These are phyloP conservation scores for Zizania latifolia DNA, from an alignment of 176 grass and related monocot genomes.

Conservation along the genomic window DNA sequence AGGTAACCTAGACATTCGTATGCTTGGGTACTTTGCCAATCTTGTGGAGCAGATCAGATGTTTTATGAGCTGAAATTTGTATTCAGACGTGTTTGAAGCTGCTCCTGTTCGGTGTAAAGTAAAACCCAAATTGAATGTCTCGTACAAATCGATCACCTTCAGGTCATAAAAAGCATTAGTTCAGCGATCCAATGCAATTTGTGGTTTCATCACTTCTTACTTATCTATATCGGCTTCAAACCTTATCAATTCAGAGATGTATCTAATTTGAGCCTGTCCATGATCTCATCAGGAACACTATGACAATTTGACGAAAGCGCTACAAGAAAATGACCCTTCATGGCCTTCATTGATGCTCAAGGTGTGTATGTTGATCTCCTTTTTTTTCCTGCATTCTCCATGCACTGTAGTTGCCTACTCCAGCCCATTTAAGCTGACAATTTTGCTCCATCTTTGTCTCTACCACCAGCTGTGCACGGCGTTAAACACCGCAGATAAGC, in stretches of 20 bases:
- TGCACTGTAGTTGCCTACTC: neutral
- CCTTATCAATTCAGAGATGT: neutral
- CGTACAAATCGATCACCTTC: neutral
- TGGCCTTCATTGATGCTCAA: conserved; percentile 47
- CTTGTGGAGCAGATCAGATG: neutral
- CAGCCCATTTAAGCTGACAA: neutral
- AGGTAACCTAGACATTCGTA: neutral
- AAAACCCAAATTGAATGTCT: neutral
- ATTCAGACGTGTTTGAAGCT: neutral
- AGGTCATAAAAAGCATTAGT: neutral
- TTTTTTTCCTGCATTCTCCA: neutral
- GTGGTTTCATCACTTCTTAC: neutral
- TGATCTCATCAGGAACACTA: conserved; percentile 39
- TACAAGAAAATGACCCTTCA: conserved; percentile 35
- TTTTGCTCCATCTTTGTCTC: neutral
- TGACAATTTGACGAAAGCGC: conserved; percentile 38
- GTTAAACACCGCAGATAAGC: conserved; percentile 39
- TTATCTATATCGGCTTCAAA: neutral
- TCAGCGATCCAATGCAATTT: neutral
- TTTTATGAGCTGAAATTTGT: neutral
- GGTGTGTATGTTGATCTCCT: conserved; percentile 11
- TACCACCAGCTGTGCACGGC: conserved; percentile 17
- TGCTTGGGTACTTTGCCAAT: neutral
- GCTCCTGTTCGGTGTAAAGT: neutral
- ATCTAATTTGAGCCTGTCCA: neutral